Base-by-base conservation (phyloP, 192 early-diverging fungal genomes). In the Entomortierella chlamydospora region DNA sequence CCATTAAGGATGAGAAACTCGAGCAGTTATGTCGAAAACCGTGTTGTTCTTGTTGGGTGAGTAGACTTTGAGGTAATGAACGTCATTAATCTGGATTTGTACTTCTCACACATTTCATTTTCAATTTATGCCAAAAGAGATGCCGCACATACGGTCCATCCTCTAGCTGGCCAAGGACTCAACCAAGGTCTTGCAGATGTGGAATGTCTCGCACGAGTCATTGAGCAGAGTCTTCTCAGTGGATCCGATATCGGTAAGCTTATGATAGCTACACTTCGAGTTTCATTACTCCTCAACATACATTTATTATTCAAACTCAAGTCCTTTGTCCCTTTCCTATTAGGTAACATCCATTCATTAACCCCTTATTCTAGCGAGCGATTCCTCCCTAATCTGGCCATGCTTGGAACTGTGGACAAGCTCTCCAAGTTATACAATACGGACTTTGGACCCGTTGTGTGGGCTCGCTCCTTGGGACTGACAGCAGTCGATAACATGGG, bases 91-190 rank as follows among this genome's bases (percentile, higher is more conserved):
- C 11, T 30, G 33, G 22, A 18, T 34, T 51, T 8, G 15, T 51
- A 51, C 15, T 29, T 72, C 28, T 70, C 5, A 70, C 45, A 5
- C 41, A 22, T 17, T 51, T 17, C 18, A 17, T 51, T 23, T 54
- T 29, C 45, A 20, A 20, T 47, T 23, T 20, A 43, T 34, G 67
- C 2, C 30, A 51, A 29, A 70, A 93, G 92, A 8, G 98, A 99
- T 81, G 96, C 98, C 23, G 98, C 97, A 23, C 98, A 99, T 80
- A 89, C 94, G 1, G 91, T 98, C 51, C 97, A 99, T 72, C 98
- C 98, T 34, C 87, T 98, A 61, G 98, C 96, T 11, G 98, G 98
- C 7, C 98, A 97, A 83, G 98, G 98, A 13, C 83, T 99, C 29
- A 99, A 99, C 82, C 89, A 97, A 79, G 98, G 97, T 2, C 72